Evolutionary conservation across 331 rosid genomes (phyloP).

Genomic region (Stylosanthes scabra): DNA sequence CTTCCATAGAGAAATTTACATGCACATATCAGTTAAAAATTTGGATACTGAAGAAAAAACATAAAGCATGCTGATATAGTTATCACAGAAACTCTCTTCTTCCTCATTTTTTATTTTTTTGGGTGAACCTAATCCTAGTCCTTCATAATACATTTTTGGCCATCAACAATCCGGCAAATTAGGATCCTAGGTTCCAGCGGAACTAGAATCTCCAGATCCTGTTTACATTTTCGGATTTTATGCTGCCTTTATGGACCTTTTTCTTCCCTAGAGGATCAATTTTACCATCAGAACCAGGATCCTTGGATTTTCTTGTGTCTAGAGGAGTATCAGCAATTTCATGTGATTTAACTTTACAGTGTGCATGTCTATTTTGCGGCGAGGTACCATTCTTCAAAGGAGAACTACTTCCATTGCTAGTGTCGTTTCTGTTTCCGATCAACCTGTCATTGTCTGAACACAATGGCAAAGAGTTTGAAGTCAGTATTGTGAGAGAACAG

Average conservation of each 20-base stretch:
- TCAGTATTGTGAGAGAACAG: not conserved
- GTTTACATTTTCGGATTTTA: conserved; percentile 49
- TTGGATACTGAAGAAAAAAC: not conserved
- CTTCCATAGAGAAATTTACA: conserved; percentile 20
- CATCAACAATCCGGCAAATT: conserved; percentile 24
- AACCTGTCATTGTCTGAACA: conserved; percentile 69
- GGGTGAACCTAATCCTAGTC: conserved; percentile 17
- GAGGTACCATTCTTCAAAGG: conserved; percentile 53
- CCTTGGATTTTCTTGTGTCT: conserved; percentile 48
- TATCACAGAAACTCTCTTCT: conserved; percentile 30
- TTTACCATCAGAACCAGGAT: conserved; percentile 37
- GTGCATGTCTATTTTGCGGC: conserved; percentile 57
- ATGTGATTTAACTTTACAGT: conserved; percentile 50
- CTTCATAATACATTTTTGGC: not conserved
- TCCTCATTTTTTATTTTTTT: not conserved
- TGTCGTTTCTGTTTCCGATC: conserved; percentile 68
- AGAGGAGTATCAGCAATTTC: conserved; percentile 43
- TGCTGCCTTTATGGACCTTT: conserved; percentile 40
- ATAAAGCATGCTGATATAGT: conserved; percentile 1
- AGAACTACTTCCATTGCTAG: conserved; percentile 45
- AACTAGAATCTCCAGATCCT: conserved; percentile 51
- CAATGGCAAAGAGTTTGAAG: conserved; percentile 10
- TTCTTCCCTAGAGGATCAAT: conserved; percentile 41
- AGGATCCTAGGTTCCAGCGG: conserved; percentile 35
- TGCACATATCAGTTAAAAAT: conserved; percentile 19